A percentile compares a stretch with the other conserved stretches of the same genome.
These are phyloP conservation scores for Talaromyces proteolyticus DNA, from an alignment of 495 filamentous ascomycete genomes.

Conservation along the genomic window DNA sequence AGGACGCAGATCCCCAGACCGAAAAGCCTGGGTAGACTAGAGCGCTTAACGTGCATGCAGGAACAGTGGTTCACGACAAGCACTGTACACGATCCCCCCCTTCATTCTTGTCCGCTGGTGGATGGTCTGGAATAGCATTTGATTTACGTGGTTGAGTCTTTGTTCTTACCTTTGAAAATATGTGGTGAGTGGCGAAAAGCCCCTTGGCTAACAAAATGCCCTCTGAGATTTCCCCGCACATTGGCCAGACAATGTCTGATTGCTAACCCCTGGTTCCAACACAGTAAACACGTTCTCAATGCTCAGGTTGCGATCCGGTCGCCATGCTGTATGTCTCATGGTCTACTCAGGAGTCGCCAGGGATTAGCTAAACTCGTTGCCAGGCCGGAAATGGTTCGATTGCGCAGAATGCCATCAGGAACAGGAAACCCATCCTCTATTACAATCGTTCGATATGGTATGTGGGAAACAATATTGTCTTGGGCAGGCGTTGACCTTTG, in stretches of 20 bases:
- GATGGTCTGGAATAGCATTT: too few relatives aligned
- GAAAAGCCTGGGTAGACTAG: too few relatives aligned
- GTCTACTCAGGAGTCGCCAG: neutral
- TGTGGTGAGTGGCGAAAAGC: neutral
- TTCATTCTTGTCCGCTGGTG: too few relatives aligned
- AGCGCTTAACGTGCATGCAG: neutral
- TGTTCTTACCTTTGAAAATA: too few relatives aligned
- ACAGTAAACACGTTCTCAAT: constrained; percentile 94
- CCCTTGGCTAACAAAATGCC: neutral
- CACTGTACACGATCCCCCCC: too few relatives aligned
- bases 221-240: neutral
- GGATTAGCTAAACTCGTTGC: constrained; percentile 3
- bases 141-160: too few relatives aligned
- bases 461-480: neutral
- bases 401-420: constrained; percentile 94
- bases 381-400: constrained; percentile 96
- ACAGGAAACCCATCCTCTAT: constrained; percentile 65
- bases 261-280: neutral
- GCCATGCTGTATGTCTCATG: constrained; percentile 70
- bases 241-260: neutral
- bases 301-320: constrained; percentile 95
- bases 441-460: constrained; percentile 80
- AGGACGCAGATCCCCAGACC: neutral
- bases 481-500: neutral
- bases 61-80: neutral